Base-by-base conservation (phyloP, 2,329 filamentous ascomycete species). In the Emergomyces africanus region DNA sequence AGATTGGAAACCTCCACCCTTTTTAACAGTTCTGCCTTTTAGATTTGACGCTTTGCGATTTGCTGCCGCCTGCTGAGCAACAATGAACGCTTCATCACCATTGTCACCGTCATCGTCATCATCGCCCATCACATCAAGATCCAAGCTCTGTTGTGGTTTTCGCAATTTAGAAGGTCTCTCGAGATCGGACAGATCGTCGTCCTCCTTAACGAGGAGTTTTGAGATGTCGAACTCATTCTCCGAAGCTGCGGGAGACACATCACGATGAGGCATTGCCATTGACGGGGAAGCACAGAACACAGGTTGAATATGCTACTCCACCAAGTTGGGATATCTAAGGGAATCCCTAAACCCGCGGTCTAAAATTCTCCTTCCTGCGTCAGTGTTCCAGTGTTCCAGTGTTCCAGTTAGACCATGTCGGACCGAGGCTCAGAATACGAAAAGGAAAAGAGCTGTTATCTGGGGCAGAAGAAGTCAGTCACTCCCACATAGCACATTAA, bases 151-250 rank as follows among this genome's bases (percentile, higher is more conserved):
- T 61, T 62, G 70, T 61, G 63, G 71, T 61, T 59, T 71, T 66
- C 67, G 75, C 57, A 67, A 64, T 62, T 61, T 60, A 62, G 64
- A 58, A 54, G 54, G 67, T 60, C 66, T 71, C 62, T 73, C 75
- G 58, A 75, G 69, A 55, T 77, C 76, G 61, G 75, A 77, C 57
- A 77, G 77, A 62, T 80, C 80, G 63, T 79, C 76, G 57, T 83
- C 79, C 60, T 79, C 81, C 57, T 84, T 81, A 67, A 92, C 87
- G 12, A 96, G 79, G 1, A 87, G 86, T 62, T 81, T 85, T 23
- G 90, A 84, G 57, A 99, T 96, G 69, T 99, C 94, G 68, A 95
- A 84, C 70, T 96, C 94, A 64, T 86, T 88, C 75, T 97, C 92
- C 55, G 92, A 97, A 60, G 82, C 79, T 54, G 90, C 84, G 61